phyloP scores from a whole-genome alignment of 2,329 filamentous ascomycete genomes.

The Sporothrix schenckii region DNA sequence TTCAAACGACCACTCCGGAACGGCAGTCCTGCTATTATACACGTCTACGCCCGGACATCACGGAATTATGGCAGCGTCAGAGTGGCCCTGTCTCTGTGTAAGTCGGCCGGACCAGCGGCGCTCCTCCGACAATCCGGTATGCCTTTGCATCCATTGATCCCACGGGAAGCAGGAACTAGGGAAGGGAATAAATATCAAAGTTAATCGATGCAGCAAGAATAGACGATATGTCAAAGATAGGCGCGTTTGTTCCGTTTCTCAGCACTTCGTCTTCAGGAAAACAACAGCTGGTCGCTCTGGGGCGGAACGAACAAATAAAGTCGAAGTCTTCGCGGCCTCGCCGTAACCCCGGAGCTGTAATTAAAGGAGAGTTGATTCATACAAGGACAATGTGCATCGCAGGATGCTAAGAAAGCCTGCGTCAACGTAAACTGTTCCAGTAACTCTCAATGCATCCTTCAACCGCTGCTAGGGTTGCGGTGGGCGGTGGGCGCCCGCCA shows the following conservation, averaged over 20 bases:
- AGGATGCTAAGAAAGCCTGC: too few species aligned
- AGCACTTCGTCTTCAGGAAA: neutral
- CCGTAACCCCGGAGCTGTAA: too few species aligned
- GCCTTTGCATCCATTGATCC: neutral
- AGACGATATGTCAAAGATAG: neutral
- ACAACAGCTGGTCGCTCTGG: slow-evolving; percentile 5
- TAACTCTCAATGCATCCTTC: too few species aligned
- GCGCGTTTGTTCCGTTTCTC: neutral
- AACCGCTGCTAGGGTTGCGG: too few species aligned
- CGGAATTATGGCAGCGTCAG: neutral
- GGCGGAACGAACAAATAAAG: neutral
- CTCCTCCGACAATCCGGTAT: neutral
- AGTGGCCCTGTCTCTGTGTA: neutral
- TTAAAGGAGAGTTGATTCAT: too few species aligned
- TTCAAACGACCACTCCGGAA: neutral
- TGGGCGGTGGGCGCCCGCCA: too few species aligned
- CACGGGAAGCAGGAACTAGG: neutral
- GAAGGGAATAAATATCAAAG: too few species aligned
- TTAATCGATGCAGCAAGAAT: too few species aligned
- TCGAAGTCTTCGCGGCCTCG: neutral
- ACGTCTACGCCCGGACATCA: slow-evolving; percentile 4
- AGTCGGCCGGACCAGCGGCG: neutral
- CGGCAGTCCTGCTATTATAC: slow-evolving; percentile 15
- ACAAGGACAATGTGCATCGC: too few species aligned
- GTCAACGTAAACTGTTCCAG: too few species aligned